A percentile compares a stretch with the other conserved stretches of the same genome.
phyloP scores from a whole-genome alignment of 2,329 filamentous ascomycete species.

The Colletotrichum spaethianum region DNA sequence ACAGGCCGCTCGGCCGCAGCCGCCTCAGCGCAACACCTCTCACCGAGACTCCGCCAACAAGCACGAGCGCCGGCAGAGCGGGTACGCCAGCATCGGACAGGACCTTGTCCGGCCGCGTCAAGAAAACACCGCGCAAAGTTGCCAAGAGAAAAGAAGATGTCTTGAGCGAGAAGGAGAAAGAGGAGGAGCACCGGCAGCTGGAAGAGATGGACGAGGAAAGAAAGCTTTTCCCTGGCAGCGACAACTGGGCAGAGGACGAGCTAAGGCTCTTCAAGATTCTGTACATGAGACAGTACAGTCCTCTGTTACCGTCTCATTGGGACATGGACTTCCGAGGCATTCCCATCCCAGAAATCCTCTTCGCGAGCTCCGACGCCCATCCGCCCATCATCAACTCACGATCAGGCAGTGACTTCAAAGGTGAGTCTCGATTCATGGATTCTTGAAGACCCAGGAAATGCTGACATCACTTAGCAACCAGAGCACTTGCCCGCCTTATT shows the following conservation, averaged over 20 bases:
- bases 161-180: constrained; percentile 36
- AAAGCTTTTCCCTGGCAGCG: constrained; percentile 57
- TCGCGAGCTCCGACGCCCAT: constrained; percentile 49
- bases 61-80: constrained; percentile 29
- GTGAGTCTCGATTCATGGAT: constrained; percentile 44
- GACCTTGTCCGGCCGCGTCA: constrained; percentile 31
- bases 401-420: constrained; percentile 53
- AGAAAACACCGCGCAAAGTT: constrained; percentile 29
- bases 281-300: constrained; percentile 57
- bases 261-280: constrained; percentile 59
- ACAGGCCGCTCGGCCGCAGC: constrained; percentile 15
- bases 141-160: constrained; percentile 28
- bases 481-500: constrained; percentile 55
- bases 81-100: constrained; percentile 35
- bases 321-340: constrained; percentile 57
- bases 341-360: constrained; percentile 55
- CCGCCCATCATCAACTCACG: constrained; percentile 57
- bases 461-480: constrained; percentile 53
- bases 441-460: too few relatives aligned
- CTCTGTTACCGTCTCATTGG: constrained; percentile 58
- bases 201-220: constrained; percentile 60
- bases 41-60: constrained; percentile 38
- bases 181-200: constrained; percentile 26
- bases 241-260: constrained; percentile 67
- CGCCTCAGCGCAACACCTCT: constrained; percentile 27